Evolutionary conservation across 192 early-diverging fungal genomes (phyloP).

Genomic region (Allomyces macrogynus): DNA sequence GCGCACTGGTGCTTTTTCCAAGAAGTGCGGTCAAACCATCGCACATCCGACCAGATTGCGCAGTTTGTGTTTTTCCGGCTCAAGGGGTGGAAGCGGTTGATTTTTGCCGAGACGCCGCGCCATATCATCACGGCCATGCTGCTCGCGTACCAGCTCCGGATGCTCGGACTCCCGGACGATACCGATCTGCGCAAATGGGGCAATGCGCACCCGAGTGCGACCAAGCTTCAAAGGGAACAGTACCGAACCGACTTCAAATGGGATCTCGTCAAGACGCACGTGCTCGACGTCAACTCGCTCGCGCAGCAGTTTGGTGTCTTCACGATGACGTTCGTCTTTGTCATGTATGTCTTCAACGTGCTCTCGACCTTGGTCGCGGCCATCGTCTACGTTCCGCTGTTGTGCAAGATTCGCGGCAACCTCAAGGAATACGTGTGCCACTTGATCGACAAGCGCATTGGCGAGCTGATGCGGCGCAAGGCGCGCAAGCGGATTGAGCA

Average conservation of each 20-base stretch:
- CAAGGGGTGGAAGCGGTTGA: constrained; percentile 63
- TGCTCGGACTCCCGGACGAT: constrained; percentile 7
- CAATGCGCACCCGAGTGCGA: constrained; percentile 3
- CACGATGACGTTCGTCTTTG: constrained; percentile 38
- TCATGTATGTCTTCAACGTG: constrained; percentile 35
- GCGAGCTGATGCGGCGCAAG: constrained; percentile 31
- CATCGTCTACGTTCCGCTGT: constrained; percentile 54
- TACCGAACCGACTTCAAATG: constrained; percentile 7
- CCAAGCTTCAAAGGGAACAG: no score
- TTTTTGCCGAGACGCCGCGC: constrained; percentile 65
- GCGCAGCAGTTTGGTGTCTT: neutral
- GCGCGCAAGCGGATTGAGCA: constrained; percentile 19
- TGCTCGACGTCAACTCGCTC: constrained; percentile 7
- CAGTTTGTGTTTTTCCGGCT: constrained; percentile 79
- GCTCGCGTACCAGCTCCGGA: constrained; percentile 13
- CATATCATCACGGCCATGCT: constrained; percentile 43
- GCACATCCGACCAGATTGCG: constrained; percentile 40
- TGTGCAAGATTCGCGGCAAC: constrained; percentile 60
- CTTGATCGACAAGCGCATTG: constrained; percentile 70
- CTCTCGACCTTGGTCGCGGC: constrained; percentile 33
- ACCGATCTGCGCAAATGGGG: constrained; percentile 7
- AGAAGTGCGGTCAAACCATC: constrained; percentile 44
- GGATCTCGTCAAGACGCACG: neutral
- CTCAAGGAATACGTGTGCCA: constrained; percentile 75
- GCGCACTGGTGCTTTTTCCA: constrained; percentile 64